phyloP scores from a whole-genome alignment of 331 rosid species.

The Pyrus hybrid region DNA sequence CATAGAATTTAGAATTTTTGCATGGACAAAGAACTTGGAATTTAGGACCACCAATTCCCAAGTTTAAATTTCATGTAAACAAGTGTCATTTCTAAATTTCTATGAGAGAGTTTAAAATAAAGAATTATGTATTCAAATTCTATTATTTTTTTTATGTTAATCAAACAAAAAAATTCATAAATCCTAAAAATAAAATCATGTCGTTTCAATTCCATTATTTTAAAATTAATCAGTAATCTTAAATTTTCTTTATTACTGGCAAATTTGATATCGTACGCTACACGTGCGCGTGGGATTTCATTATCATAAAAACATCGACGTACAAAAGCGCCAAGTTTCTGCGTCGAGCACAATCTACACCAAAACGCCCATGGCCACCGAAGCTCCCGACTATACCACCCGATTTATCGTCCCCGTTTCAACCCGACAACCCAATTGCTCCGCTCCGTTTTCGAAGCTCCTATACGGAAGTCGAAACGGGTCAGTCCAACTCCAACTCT shows the following conservation, averaged over 20 bases:
- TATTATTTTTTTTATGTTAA: too few relatives aligned
- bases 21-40: too few relatives aligned
- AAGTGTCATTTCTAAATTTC: too few relatives aligned
- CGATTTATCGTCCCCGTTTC: conserved; percentile 8
- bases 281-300: neutral
- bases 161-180: too few relatives aligned
- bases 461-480: conserved; percentile 6
- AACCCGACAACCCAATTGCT: conserved; percentile 14
- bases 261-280: neutral
- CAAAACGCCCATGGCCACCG: conserved; percentile 50
- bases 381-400: conserved; percentile 19
- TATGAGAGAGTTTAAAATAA: too few relatives aligned
- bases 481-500: conserved; percentile 10
- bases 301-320: neutral
- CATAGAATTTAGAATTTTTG: too few relatives aligned
- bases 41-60: too few relatives aligned
- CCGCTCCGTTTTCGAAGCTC: conserved; percentile 7
- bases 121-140: too few relatives aligned
- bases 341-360: neutral
- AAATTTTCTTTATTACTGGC: accelerated
- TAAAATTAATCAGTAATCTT: too few relatives aligned
- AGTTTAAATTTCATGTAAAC: too few relatives aligned
- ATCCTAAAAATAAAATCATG: too few relatives aligned
- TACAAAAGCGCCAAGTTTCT: neutral
- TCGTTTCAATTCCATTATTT: too few relatives aligned